Evolutionary conservation across 148 eudicot genomes (phyloP).

Genomic region (Rhododendron simsii): DNA sequence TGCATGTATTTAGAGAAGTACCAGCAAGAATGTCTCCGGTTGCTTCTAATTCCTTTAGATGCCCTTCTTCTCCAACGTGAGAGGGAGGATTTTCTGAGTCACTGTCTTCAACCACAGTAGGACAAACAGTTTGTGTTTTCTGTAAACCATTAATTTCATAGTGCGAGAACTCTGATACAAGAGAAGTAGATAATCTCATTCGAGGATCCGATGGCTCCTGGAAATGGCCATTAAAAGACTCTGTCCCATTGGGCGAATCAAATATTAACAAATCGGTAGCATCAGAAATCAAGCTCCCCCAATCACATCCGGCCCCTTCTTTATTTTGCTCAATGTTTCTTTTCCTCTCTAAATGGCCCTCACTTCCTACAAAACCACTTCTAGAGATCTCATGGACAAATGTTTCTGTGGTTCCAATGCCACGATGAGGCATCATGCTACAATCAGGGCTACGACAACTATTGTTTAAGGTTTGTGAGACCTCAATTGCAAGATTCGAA

Average conservation of each 20-base stretch:
- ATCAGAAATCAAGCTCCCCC: slow-evolving; percentile 64
- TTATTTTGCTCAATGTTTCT: slow-evolving; percentile 29
- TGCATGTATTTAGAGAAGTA: slow-evolving; percentile 14
- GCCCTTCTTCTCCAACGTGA: slow-evolving; percentile 44
- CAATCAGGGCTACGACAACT: slow-evolving; percentile 40
- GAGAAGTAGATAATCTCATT: slow-evolving; percentile 31
- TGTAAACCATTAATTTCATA: slow-evolving; percentile 7
- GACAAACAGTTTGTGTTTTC: slow-evolving; percentile 17
- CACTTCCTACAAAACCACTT: slow-evolving; percentile 31
- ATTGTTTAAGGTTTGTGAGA: slow-evolving; percentile 33
- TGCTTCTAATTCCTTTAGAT: slow-evolving; percentile 30
- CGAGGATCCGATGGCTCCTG: slow-evolving; percentile 42
- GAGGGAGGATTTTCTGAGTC: slow-evolving; percentile 27
- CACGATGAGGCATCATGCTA: slow-evolving; percentile 13
- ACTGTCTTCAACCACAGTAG: slow-evolving; percentile 26
- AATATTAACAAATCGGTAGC: slow-evolving; percentile 54
- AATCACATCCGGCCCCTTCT: slow-evolving; percentile 52
- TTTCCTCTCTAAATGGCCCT: slow-evolving; percentile 28
- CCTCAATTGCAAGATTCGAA: slow-evolving; percentile 34
- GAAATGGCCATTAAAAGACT: slow-evolving; percentile 27
- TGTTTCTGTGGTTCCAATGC: slow-evolving; percentile 26
- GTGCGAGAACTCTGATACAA: slow-evolving; percentile 28
- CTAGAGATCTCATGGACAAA: slow-evolving; percentile 22
- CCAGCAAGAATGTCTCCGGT: slow-evolving; percentile 15
- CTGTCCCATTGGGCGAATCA: slow-evolving; percentile 56